These are phyloP conservation scores for Aspergillus sp. DNA, from an alignment of 2,329 filamentous ascomycete species.

Conservation along the genomic window DNA sequence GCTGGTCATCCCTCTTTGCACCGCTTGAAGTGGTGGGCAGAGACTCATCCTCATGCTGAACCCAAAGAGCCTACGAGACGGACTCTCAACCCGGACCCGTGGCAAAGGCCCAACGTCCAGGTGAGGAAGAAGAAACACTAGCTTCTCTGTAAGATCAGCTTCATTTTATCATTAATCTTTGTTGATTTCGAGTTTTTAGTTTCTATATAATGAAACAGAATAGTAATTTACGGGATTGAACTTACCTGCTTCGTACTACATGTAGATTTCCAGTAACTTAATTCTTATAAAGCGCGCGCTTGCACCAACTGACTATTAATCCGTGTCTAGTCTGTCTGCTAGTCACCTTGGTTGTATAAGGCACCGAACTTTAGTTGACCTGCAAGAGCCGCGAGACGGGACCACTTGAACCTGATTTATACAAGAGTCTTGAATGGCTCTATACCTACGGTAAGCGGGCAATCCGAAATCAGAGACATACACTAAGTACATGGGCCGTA, in stretches of 20 bases:
- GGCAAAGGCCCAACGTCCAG: neutral
- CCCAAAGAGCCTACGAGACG: neutral
- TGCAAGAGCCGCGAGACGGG: too few species aligned
- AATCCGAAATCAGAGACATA: neutral
- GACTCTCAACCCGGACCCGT: neutral
- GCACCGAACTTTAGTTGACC: neutral
- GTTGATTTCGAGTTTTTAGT: neutral
- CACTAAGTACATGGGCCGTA: too few species aligned
- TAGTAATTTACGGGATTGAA: neutral
- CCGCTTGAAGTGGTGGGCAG: neutral
- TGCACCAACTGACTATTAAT: too few species aligned
- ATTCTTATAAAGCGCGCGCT: neutral
- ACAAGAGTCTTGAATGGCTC: neutral
- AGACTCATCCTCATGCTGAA: neutral
- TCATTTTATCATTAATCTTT: too few species aligned
- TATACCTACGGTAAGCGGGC: neutral
- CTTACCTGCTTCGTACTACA: neutral
- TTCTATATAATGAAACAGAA: neutral
- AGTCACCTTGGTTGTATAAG: neutral
- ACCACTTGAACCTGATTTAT: neutral
- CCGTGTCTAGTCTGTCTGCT: too few species aligned
- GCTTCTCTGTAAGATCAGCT: neutral
- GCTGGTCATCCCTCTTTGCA: neutral
- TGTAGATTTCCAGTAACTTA: neutral
- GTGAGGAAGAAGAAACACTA: neutral